A percentile compares a stretch with the other conserved stretches of the same genome.
phyloP scores from a whole-genome alignment of 208 protist species.

The Leishmania martiniquensis region DNA sequence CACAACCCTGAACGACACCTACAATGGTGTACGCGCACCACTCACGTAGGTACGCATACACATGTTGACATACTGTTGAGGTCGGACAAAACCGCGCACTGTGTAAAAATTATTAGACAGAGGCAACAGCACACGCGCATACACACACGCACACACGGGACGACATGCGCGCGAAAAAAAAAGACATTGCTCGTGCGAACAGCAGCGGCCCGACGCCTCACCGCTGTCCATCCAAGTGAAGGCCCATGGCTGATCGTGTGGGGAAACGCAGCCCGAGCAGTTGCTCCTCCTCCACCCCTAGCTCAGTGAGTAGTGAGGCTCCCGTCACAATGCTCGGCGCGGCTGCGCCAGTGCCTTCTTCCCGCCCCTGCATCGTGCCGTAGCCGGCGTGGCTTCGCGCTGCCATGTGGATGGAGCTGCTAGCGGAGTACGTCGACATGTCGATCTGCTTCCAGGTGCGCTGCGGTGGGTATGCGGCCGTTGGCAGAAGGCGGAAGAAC shows the following conservation, averaged over 20 bases:
- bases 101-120: not conserved
- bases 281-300: slow-evolving; percentile 48
- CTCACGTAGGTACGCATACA: not conserved
- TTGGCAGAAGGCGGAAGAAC: slow-evolving; percentile 77
- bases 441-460: slow-evolving; percentile 24
- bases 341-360: not conserved
- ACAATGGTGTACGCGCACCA: not conserved
- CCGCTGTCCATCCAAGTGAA: not conserved
- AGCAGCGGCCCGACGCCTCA: not conserved
- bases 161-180: no score
- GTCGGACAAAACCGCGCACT: not conserved
- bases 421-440: slow-evolving; percentile 24
- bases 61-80: not conserved
- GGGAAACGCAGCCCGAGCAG: slow-evolving; percentile 67
- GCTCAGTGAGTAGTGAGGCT: slow-evolving; percentile 27
- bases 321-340: not conserved
- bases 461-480: slow-evolving; percentile 64
- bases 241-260: slow-evolving; percentile 44
- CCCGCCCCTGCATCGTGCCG: slow-evolving; percentile 18
- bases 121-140: not conserved
- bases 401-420: slow-evolving; percentile 33
- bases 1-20: not conserved
- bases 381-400: slow-evolving; percentile 25
- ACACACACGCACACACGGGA: no score
- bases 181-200: not conserved